These are phyloP conservation scores for Mycena rosella DNA, from an alignment of 768 basidiomycete species.

Conservation along the genomic window DNA sequence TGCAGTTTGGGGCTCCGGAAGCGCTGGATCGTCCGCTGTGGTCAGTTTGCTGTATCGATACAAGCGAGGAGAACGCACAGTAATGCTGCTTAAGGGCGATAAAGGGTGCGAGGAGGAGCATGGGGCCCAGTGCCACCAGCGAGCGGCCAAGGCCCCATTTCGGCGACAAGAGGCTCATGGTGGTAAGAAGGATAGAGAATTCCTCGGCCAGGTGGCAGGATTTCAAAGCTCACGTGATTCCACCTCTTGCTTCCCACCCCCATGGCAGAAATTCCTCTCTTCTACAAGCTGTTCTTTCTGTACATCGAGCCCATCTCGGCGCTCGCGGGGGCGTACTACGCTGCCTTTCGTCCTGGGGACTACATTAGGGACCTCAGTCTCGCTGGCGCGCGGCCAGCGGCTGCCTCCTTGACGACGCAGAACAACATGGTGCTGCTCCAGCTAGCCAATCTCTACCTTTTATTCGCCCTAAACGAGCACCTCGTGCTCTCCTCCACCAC, in stretches of 20 bases:
- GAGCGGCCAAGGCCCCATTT: slow-evolving; percentile 74
- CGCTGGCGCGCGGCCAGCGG: neutral
- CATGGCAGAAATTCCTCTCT: slow-evolving; percentile 31
- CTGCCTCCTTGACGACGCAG: slow-evolving; percentile 44
- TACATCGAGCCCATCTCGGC: slow-evolving; percentile 66
- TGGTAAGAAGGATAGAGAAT: slow-evolving; percentile 13
- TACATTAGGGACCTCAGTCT: slow-evolving; percentile 55
- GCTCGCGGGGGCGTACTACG: slow-evolving; percentile 62
- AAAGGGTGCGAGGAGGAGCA: slow-evolving; percentile 64
- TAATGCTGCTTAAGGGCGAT: slow-evolving; percentile 63
- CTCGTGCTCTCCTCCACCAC: slow-evolving; percentile 60
- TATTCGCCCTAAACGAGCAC: slow-evolving; percentile 65
- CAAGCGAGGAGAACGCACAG: slow-evolving; percentile 49
- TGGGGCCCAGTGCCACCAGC: slow-evolving; percentile 64
- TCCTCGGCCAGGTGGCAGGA: neutral
- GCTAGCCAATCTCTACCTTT: slow-evolving; percentile 63
- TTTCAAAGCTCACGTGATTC: too few relatives aligned
- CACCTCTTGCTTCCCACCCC: too few relatives aligned
- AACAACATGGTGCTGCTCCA: slow-evolving; percentile 58
- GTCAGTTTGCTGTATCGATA: slow-evolving; percentile 14
- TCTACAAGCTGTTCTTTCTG: slow-evolving; percentile 62
- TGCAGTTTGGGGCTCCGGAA: slow-evolving; percentile 67
- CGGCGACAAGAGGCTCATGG: slow-evolving; percentile 39
- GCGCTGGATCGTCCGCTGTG: slow-evolving; percentile 50
- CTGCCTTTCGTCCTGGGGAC: slow-evolving; percentile 51